Evolutionary conservation across 1,139 yeast species (phyloP).

Genomic region (Groenewaldozyma sp.): DNA sequence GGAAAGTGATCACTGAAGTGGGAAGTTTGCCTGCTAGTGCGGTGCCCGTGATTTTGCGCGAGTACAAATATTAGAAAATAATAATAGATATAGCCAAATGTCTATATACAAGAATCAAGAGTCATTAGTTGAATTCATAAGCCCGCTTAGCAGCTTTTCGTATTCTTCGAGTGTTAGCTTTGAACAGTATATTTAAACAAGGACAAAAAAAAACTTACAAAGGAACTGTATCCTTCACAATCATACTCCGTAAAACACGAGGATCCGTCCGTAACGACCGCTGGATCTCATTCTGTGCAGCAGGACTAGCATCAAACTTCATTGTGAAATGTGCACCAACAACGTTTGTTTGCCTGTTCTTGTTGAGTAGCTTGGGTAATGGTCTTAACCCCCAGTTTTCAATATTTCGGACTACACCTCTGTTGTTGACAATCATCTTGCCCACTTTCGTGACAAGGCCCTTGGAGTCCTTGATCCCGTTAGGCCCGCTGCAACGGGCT

Average conservation of each 20-base stretch:
- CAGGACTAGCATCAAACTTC: conserved; percentile 77
- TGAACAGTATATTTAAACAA: not conserved
- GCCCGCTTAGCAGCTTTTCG: not conserved
- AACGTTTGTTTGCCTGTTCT: conserved; percentile 82
- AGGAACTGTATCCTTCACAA: conserved; percentile 38
- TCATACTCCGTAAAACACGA: conserved; percentile 71
- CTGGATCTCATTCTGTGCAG: conserved; percentile 76
- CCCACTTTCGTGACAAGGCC: conserved; percentile 76
- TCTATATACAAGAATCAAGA: conserved; percentile 1
- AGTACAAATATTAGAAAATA: conserved; percentile 43
- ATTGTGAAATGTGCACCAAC: conserved; percentile 83
- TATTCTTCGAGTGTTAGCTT: not conserved
- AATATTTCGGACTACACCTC: conserved; percentile 84
- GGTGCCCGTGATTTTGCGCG: conserved; percentile 92
- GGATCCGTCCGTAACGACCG: conserved; percentile 82
- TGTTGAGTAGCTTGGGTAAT: conserved; percentile 72
- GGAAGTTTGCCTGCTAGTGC: conserved; percentile 97
- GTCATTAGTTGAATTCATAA: conserved; percentile 2
- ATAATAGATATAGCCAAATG: not conserved
- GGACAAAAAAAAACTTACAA: conserved; percentile 2
- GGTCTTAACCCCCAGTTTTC: conserved; percentile 70
- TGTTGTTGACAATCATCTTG: conserved; percentile 68
- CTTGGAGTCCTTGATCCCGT: conserved; percentile 28
- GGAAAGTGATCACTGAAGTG: conserved; percentile 90
- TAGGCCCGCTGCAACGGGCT: conserved; percentile 43